These are phyloP conservation scores for Olyra latifolia DNA, from an alignment of 176 grass and related monocot genomes.

Conservation along the genomic window DNA sequence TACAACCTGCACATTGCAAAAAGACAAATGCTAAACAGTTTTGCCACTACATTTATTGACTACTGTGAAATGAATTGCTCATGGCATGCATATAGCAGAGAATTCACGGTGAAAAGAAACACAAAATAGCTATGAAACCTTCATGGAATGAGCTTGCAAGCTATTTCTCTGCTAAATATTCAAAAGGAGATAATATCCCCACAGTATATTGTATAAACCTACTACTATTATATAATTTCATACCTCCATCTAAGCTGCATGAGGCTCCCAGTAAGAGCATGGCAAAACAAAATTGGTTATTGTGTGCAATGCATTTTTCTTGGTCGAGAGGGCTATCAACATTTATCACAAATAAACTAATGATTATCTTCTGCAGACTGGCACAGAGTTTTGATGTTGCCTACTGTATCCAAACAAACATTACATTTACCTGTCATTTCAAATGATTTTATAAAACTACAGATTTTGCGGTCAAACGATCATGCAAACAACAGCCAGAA, in stretches of 20 bases:
- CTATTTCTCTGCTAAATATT: not conserved
- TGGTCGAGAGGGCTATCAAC: not conserved
- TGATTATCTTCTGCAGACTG: not conserved
- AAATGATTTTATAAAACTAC: not conserved
- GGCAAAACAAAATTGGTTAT: constrained; percentile 16
- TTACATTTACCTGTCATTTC: not conserved
- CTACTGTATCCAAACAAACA: not conserved
- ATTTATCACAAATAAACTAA: not conserved
- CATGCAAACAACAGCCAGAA: constrained; percentile 5
- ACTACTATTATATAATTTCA: not conserved
- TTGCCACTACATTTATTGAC: not conserved
- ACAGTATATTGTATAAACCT: not conserved
- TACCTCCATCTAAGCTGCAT: not conserved
- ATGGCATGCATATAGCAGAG: not conserved
- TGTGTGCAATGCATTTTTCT: not conserved
- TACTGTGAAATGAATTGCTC: not conserved
- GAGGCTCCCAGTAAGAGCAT: not conserved
- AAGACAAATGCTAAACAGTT: not conserved
- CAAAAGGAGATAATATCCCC: not conserved
- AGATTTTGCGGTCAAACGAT: not conserved
- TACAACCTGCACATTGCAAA: constrained; percentile 44
- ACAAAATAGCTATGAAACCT: not conserved
- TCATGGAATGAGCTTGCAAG: not conserved
- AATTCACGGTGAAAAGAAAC: not conserved
- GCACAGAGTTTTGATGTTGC: not conserved